Base-by-base conservation (phyloP, 345 rosid genomes). In the Bruguiera parviflora region DNA sequence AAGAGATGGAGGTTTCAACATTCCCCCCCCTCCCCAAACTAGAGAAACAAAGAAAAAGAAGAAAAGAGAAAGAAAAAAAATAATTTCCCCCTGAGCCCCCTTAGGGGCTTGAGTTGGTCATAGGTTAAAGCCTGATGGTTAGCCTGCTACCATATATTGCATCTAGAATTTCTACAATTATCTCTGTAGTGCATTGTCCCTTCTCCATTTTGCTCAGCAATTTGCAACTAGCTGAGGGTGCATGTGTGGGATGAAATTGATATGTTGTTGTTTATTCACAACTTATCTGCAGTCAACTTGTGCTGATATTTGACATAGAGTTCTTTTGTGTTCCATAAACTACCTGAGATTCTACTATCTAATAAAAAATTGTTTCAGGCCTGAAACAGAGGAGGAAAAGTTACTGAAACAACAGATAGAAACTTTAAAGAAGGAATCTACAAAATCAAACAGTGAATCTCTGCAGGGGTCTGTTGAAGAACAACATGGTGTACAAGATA, bases 381-480 rank as follows among this genome's bases (percentile, higher is more conserved):
- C 87, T 63, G 89, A 87, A 81, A 85, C 98, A 8, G 96, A 83
- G 73, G 92, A 83, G 78, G 99, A 92, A 82, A 90, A 77, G 71
- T 39, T 58, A 43, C 67, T 90, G 86, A 86, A 84, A 75, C 91
- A 89, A 70, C 87, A 92, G 75, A 81, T 96, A 8, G 86, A 84
- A 64, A 74, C 67, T 28, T 71, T 92, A 65, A 81, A 81, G 61
- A 77, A 79, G 69, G 86, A 81, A 78, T 32, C 67, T 63, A 47
- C 77, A 47, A 57, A 81, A 69, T 79, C 59, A 28, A 75, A 79
- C 29, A 61, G 51, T 77, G 90, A 81, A 71, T 0, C 81, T 68
- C 64, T 55, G 62, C 84, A 78, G 62, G 88, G 64, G 28, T 59
- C 84, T 47, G 76, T 65, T 51, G 83, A 53, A 46, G 71, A 84